phyloP scores from a whole-genome alignment of 345 rosid genomes.

The Eucalyptus albens region DNA sequence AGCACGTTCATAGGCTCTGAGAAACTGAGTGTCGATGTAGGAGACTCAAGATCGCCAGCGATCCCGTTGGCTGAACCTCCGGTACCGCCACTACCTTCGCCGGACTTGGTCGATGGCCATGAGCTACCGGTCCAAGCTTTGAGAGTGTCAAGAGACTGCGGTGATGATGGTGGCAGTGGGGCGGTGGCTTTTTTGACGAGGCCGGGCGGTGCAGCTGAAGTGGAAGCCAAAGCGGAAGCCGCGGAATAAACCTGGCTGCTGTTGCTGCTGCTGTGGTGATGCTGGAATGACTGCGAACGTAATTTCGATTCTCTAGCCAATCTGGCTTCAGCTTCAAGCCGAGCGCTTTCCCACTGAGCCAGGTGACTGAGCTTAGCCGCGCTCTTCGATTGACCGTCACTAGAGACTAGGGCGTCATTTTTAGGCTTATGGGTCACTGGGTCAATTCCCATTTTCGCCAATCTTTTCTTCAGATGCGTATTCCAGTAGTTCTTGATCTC shows the following conservation, averaged over 20 bases:
- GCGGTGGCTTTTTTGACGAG: neutral
- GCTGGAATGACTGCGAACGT: slow-evolving; percentile 39
- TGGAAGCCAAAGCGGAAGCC: slow-evolving; percentile 1
- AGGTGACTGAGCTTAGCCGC: slow-evolving; percentile 74
- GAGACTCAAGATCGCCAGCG: slow-evolving; percentile 55
- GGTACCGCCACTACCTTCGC: slow-evolving; percentile 4
- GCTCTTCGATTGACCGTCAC: slow-evolving; percentile 44
- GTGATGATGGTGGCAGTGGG: neutral
- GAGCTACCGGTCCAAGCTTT: slow-evolving; percentile 1
- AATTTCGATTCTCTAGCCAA: slow-evolving; percentile 76
- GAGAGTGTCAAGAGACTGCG: neutral
- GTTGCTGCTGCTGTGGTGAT: neutral
- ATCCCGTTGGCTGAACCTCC: slow-evolving; percentile 6
- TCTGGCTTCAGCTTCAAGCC: slow-evolving; percentile 88
- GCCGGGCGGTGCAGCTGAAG: neutral
- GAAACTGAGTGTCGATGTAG: slow-evolving; percentile 77
- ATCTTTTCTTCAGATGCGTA: slow-evolving; percentile 58
- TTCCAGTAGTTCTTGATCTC: slow-evolving; percentile 82
- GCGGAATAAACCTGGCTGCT: neutral
- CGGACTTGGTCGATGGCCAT: slow-evolving; percentile 15
- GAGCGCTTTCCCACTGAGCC: slow-evolving; percentile 96
- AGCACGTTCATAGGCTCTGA: slow-evolving; percentile 26
- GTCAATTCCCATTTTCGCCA: slow-evolving; percentile 71
- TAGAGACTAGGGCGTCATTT: slow-evolving; percentile 34
- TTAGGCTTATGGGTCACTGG: slow-evolving; percentile 77